These are phyloP conservation scores for Physcomitrellopsis africana DNA, from an alignment of 225 moss, liverwort and hornwort genomes.

Conservation along the genomic window DNA sequence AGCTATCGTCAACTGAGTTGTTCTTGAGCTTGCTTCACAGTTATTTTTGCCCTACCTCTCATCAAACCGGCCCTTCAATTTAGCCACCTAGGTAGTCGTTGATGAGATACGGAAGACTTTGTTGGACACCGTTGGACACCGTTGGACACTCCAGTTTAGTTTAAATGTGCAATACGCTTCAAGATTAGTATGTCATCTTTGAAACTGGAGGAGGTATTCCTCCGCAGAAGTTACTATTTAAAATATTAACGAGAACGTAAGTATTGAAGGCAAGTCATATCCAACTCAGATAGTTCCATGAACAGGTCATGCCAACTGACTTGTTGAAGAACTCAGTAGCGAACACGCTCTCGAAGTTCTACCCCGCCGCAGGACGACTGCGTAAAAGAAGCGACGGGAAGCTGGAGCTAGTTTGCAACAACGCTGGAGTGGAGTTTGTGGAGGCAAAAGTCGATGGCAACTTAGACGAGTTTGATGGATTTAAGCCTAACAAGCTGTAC, in stretches of 20 bases:
- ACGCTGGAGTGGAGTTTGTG: constrained; percentile 44
- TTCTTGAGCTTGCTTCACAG: too few species aligned
- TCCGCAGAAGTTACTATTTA: not conserved
- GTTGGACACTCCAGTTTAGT: too few species aligned
- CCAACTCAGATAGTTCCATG: not conserved
- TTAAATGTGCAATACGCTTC: too few species aligned
- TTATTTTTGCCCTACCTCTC: too few species aligned
- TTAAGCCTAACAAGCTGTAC: constrained; percentile 33
- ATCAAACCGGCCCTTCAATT: too few species aligned
- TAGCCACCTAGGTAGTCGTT: too few species aligned
- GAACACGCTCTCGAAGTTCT: constrained; percentile 25
- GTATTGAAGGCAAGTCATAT: not conserved
- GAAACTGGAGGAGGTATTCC: not conserved
- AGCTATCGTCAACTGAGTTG: too few species aligned
- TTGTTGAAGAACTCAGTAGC: constrained; percentile 29
- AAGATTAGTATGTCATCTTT: not conserved
- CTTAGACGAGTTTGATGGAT: constrained; percentile 37
- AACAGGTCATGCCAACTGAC: constrained; percentile 29
- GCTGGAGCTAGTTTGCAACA: constrained; percentile 45
- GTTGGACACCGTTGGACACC: not conserved
- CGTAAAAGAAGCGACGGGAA: constrained; percentile 37
- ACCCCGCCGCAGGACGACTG: constrained; percentile 40
- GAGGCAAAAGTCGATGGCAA: constrained; percentile 38
- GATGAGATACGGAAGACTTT: too few species aligned
- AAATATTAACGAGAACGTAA: not conserved